These are phyloP conservation scores for Phaeotremella skinneri DNA, from an alignment of 768 basidiomycete genomes.

Conservation along the genomic window DNA sequence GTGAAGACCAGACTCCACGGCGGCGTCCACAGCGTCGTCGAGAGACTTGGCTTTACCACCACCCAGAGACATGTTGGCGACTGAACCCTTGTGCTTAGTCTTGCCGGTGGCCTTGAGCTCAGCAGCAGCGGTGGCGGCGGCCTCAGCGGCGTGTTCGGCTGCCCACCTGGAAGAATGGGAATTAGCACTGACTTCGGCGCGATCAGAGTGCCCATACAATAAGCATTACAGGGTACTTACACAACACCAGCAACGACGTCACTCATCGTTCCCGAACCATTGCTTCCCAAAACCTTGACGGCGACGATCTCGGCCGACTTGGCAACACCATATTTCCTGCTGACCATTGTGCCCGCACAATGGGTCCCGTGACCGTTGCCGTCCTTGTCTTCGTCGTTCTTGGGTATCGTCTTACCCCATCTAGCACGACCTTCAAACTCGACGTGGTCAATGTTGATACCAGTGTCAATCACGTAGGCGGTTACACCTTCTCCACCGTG, in stretches of 20 bases:
- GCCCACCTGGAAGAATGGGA: constrained; percentile 59
- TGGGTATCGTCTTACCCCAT: constrained; percentile 92
- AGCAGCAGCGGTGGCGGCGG: constrained; percentile 62
- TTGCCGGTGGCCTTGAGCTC: constrained; percentile 71
- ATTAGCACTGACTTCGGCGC: not conserved
- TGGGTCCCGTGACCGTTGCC: constrained; percentile 94
- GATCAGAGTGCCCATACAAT: not conserved
- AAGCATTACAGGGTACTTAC: constrained; percentile 10
- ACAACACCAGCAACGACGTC: constrained; percentile 86
- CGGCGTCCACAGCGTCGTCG: constrained; percentile 77
- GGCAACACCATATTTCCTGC: constrained; percentile 87
- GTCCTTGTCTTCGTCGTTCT: constrained; percentile 78
- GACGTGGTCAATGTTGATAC: constrained; percentile 74
- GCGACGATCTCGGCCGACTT: constrained; percentile 70
- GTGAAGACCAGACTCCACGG: constrained; percentile 79
- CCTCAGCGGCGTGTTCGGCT: constrained; percentile 55
- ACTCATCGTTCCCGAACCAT: constrained; percentile 90
- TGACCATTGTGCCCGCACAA: constrained; percentile 95
- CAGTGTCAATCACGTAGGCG: constrained; percentile 61
- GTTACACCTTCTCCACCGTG: constrained; percentile 89
- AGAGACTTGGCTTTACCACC: constrained; percentile 86
- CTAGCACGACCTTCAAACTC: constrained; percentile 70
- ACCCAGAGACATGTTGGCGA: constrained; percentile 83
- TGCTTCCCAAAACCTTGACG: constrained; percentile 68
- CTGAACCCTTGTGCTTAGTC: constrained; percentile 82